Percentiles rank a stretch among this genome's conserved stretches.
Conservation (phyloP, 768 basidiomycete species). For the Krasilnikovozyma curviuscula region DNA sequence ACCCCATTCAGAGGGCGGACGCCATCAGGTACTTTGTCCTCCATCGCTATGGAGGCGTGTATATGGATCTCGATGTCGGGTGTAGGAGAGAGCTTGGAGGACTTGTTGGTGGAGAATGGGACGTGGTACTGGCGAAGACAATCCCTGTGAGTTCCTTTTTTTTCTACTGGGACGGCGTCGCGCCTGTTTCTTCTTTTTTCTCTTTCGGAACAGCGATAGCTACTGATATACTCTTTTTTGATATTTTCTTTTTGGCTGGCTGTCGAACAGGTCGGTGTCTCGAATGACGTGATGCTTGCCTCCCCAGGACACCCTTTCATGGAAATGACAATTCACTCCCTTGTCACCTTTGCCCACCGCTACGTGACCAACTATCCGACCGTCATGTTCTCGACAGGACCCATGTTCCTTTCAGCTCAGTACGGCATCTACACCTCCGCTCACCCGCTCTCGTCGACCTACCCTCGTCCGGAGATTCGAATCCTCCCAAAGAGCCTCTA, state of each 20-base stretch:
- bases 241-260: background rate
- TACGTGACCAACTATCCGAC: constrained; percentile 97
- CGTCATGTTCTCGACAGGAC: constrained; percentile 97
- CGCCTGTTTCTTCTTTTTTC: background rate
- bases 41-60: constrained; percentile 83
- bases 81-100: constrained; percentile 72
- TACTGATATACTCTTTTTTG: background rate
- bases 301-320: constrained; percentile 72
- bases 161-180: no score
- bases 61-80: constrained; percentile 91
- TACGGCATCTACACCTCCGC: constrained; percentile 54
- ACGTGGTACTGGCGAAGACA: constrained; percentile 76
- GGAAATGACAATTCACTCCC: constrained; percentile 68
- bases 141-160: constrained; percentile 44
- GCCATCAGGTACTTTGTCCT: constrained; percentile 96
- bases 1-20: constrained; percentile 86
- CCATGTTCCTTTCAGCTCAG: constrained; percentile 93
- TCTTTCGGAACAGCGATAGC: background rate
- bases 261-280: constrained; percentile 50
- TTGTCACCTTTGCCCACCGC: constrained; percentile 53
- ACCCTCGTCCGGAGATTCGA: constrained; percentile 54
- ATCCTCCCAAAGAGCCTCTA: constrained; percentile 93
- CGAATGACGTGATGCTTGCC: constrained; percentile 91
- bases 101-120: constrained; percentile 51
- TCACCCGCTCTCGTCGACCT: constrained; percentile 30